phyloP scores from a whole-genome alignment of 1,284 basidiomycete genomes.

The Papiliotrema terrestris region DNA sequence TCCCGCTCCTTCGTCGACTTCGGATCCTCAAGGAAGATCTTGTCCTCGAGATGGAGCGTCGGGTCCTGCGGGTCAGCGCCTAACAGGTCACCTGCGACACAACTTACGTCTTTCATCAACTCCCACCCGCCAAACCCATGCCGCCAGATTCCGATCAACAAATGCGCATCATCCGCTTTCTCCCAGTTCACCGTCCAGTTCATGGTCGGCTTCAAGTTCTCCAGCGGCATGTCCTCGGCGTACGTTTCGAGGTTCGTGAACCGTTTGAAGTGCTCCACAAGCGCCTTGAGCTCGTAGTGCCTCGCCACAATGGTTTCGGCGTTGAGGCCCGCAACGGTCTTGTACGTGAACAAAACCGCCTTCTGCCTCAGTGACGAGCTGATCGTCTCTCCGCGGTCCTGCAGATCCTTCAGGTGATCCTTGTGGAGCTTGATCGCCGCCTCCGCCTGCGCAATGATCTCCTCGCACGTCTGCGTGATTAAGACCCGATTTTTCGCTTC shows the following conservation, averaged over 20 bases:
- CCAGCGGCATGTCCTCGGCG: conserved; percentile 68
- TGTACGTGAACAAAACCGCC: conserved; percentile 87
- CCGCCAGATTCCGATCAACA: conserved; percentile 87
- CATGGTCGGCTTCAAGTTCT: conserved; percentile 86
- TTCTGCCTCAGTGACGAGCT: conserved; percentile 57
- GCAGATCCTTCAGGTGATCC: conserved; percentile 67
- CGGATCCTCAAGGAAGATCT: conserved; percentile 97
- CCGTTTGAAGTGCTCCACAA: conserved; percentile 72
- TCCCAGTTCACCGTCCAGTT: conserved; percentile 97
- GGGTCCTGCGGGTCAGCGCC: conserved; percentile 59
- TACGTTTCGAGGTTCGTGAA: conserved; percentile 72
- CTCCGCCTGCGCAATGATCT: conserved; percentile 82
- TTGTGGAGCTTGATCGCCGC: conserved; percentile 82
- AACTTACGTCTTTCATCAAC: conserved; percentile 57
- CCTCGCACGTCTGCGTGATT: conserved; percentile 86
- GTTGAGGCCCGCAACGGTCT: conserved; percentile 89
- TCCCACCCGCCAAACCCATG: conserved; percentile 99
- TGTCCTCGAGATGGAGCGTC: conserved; percentile 76
- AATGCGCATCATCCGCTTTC: conserved; percentile 86
- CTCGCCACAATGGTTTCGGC: conserved; percentile 94
- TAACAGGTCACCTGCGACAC: background rate
- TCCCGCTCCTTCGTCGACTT: conserved; percentile 55
- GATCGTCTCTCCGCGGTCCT: conserved; percentile 75
- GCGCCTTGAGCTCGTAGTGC: conserved; percentile 81
- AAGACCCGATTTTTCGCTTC: conserved; percentile 91